Base-by-base conservation (phyloP, 2,329 filamentous ascomycete genomes). In the Thelonectria blattea region DNA sequence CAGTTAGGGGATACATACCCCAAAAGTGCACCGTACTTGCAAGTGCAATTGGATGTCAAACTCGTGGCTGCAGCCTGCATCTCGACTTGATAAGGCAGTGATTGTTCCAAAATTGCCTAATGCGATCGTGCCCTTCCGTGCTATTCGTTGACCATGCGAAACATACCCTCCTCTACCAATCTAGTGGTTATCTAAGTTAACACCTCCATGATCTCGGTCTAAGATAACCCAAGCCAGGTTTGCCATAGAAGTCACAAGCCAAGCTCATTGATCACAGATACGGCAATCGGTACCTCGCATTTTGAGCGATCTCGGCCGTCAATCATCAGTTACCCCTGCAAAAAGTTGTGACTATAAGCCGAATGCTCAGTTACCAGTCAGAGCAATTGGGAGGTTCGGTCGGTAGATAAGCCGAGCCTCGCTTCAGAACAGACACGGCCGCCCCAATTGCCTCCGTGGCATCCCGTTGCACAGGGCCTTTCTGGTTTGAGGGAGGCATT, bases 51-150 rank as follows among this genome's bases (percentile, higher is more conserved):
- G n/a, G n/a, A n/a, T n/a, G n/a, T 22, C 27, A 7, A 12, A 50
- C 34, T 37, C 41, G 49, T 58, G 11, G 6, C 24, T 45, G 34
- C 37, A 10, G 11, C 14, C 34, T 34, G 11, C 24, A 48, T 34
- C 22, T 27, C 3, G 5, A 34, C 37, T 9, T 30, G 41, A 32
- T 42, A 42, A n/a, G 24, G 17, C 30, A 42, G 24, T 37, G 27
- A n/a, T 39, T 43, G n/a, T 11, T 17, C 15, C 6, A 17, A n/a
- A 53, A 14, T 58, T 58, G 56, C 56, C 50, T 53, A 49, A 58
- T 53, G 20, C 17, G 56, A 58, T 41, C 15, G 11, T 17, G 22
- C 15, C 32, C 15, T 3, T 43, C 12, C 24, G 42, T 49, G 37
- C 20, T 32, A 58, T 53, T 53, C 50, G 43, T 18, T 49, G 56